Evolutionary conservation across 768 basidiomycete species (phyloP).

Genomic region (Neoboletus brunneissimus): DNA sequence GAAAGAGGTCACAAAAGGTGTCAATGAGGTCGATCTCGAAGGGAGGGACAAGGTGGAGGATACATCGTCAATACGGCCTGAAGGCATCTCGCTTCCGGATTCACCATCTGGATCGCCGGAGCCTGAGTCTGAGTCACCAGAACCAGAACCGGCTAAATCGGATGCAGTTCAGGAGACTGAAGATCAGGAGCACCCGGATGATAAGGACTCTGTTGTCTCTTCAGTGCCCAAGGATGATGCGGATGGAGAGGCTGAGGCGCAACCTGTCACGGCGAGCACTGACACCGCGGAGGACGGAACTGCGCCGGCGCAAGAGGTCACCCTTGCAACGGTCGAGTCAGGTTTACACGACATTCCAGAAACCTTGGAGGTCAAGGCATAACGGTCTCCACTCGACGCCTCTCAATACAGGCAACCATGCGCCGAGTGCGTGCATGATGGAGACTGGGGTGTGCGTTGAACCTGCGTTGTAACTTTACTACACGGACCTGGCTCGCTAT

Average conservation of each 20-base stretch:
- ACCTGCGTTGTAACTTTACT: constrained; percentile 7
- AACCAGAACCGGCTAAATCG: constrained; percentile 1
- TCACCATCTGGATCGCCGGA: constrained; percentile 32
- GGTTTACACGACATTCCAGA: constrained; percentile 9
- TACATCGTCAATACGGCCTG: constrained; percentile 22
- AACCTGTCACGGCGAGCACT: neutral
- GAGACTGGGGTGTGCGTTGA: neutral
- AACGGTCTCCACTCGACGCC: constrained; percentile 5
- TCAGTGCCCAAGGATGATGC: constrained; percentile 10
- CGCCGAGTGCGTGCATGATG: neutral
- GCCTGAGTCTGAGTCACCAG: constrained; percentile 11
- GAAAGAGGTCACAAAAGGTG: constrained; percentile 69
- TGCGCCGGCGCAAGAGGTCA: constrained; percentile 2
- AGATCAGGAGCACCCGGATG: constrained; percentile 12
- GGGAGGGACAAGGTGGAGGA: constrained; percentile 28
- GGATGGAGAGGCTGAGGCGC: constrained; percentile 6
- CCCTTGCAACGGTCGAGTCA: constrained; percentile 1
- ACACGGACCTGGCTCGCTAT: constrained; percentile 6
- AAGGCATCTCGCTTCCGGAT: constrained; percentile 38
- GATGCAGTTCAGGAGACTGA: constrained; percentile 10
- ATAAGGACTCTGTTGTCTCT: constrained; percentile 25
- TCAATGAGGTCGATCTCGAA: constrained; percentile 64
- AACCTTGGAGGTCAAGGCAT: constrained; percentile 22
- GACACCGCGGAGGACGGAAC: constrained; percentile 4
- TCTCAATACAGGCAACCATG: constrained; percentile 26